Conservation (phyloP, 257 asterid species). For the Ophiorrhiza pumila region DNA sequence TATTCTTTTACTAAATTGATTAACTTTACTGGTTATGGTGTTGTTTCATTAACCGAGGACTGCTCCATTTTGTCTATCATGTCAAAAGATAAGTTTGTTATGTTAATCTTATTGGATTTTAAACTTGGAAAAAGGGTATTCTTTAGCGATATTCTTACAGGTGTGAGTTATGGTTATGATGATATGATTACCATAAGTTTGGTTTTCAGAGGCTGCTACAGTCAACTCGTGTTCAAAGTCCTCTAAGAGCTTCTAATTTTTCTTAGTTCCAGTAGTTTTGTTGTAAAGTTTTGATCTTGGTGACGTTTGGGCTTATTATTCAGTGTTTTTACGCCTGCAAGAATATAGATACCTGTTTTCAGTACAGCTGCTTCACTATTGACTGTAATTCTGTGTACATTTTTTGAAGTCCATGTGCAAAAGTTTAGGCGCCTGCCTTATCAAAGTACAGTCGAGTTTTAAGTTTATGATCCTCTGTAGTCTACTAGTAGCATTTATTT, state of each 20-base stretch:
- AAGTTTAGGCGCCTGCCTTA: background rate
- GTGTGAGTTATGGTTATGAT: background rate
- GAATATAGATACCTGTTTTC: background rate
- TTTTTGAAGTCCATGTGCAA: background rate
- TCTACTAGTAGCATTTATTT: background rate
- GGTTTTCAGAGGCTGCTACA: background rate
- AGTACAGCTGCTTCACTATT: background rate
- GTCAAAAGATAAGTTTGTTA: background rate
- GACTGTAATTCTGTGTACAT: background rate
- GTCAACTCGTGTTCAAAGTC: background rate
- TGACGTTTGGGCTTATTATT: conserved; percentile 3
- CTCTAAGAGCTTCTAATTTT: background rate
- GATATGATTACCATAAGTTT: background rate
- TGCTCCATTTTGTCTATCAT: background rate
- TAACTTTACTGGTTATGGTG: background rate
- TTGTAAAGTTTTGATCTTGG: conserved; percentile 11
- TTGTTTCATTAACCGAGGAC: background rate
- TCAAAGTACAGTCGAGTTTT: background rate
- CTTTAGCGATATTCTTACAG: background rate
- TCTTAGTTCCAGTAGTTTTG: background rate
- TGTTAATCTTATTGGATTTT: background rate
- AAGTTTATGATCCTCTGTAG: background rate
- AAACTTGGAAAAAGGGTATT: background rate
- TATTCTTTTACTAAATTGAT: background rate
- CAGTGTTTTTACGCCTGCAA: background rate